Evolutionary conservation across 495 filamentous ascomycete genomes (phyloP).

Genomic region (Thozetella sp.): DNA sequence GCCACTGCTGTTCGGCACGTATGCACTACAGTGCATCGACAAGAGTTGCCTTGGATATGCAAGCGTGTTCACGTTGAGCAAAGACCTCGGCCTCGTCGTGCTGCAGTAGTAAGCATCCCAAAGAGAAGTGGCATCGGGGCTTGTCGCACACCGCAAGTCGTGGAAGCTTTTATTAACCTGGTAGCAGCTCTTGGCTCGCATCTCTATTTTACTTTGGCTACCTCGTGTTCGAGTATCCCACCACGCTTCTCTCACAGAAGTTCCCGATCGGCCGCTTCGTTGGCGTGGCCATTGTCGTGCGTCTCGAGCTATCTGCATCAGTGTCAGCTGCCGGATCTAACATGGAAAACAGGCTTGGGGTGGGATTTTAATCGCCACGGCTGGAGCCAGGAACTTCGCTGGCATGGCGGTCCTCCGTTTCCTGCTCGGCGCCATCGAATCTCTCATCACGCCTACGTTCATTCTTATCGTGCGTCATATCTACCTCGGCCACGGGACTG

Average conservation of each 20-base stretch:
- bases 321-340: not conserved
- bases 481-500: not conserved
- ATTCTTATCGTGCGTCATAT: constrained; percentile 1
- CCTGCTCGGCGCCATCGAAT: not conserved
- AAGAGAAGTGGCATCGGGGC: too few relatives aligned
- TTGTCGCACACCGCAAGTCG: too few relatives aligned
- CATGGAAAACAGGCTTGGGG: not conserved
- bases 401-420: not conserved
- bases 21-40: constrained; percentile 1
- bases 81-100: not conserved
- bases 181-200: not conserved
- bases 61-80: not conserved
- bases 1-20: not conserved
- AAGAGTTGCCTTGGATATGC: not conserved
- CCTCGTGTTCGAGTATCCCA: not conserved
- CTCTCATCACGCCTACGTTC: not conserved
- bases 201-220: not conserved
- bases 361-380: not conserved
- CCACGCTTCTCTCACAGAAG: not conserved
- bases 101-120: not conserved
- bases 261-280: constrained; percentile 1
- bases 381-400: not conserved
- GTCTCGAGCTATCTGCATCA: not conserved
- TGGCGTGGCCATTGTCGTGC: not conserved
- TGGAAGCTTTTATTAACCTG: too few relatives aligned